Base-by-base conservation (phyloP, 2,329 filamentous ascomycete genomes). In the Aureobasidium subglaciale region DNA sequence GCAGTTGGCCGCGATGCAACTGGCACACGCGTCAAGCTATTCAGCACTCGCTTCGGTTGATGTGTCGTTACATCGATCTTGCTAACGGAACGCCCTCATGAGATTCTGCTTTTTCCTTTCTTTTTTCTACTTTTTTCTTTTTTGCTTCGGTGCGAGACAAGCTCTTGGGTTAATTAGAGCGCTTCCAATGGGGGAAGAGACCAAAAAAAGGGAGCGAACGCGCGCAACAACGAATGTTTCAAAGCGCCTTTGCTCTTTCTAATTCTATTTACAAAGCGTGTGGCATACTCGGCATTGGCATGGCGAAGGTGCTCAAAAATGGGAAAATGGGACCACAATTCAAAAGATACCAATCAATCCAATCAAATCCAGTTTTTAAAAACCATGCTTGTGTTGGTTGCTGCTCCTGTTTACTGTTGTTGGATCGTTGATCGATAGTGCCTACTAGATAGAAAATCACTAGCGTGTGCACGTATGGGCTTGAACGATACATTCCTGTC, bases 241-340 rank as follows among this genome's bases (percentile, higher is more conserved):
- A 25, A 22, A 20, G 18, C 20, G 43, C 20, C n/a, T 30, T 25
- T 43, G 34, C 16, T 11, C n/a, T 25, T 11, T 24, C 18, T 48
- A 24, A n/a, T 22, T 34, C 24, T 34, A 9, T 35, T 30, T 5
- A 5, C 8, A 5, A 48, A 46, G 43, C 43, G 25, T 48, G 43
- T 48, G 43, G 43, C 30, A 48, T 45, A 30, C 18, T 45, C n/a
- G n/a, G n/a, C n/a, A 34, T 34, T 25, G 43, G 43, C 43, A 48
- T 48, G 43, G 30, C 43, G 43, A 48, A 48, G 43, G 43, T 48
- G 43, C 43, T 48, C 30, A 48, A 48, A 48, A n/a, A n/a, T n/a
- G n/a, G n/a, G n/a, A n/a, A 43, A 48, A 34, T 48, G 42, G 42
- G 42, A 34, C 27, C 41, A 25, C 16, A 25, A 30, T 34, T 35